Percentiles rank a stretch among this genome's conserved stretches.
Conservation (phyloP, 2,329 filamentous ascomycete genomes). For the Aureobasidium vineae region DNA sequence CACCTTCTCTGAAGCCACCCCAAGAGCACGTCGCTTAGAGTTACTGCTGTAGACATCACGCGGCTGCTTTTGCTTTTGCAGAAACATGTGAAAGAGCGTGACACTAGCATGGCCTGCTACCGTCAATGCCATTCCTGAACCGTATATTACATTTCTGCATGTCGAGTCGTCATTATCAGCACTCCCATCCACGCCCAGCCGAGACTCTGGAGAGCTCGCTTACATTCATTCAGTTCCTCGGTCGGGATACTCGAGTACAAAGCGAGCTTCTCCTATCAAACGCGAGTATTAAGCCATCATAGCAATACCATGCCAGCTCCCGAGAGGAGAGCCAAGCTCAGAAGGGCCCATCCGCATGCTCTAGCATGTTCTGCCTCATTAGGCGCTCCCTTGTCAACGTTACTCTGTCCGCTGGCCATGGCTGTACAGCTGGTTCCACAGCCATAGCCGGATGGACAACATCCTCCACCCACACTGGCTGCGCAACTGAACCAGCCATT, state of each 20-base stretch:
- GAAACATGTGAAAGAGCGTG: conserved; percentile 6
- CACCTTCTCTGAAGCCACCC: conserved; percentile 10
- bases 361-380: conserved; percentile 38
- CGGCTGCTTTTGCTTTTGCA: conserved; percentile 1
- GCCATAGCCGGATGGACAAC: conserved; percentile 74
- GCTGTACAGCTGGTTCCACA: conserved; percentile 75
- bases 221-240: too few relatives aligned
- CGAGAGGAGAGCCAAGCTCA: conserved; percentile 35
- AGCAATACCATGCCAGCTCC: conserved; percentile 44
- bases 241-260: not conserved
- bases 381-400: conserved; percentile 48
- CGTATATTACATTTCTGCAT: conserved; percentile 21
- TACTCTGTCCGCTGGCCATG: conserved; percentile 53
- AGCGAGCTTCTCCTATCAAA: not conserved
- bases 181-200: not conserved
- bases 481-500: conserved; percentile 75
- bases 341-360: conserved; percentile 36
- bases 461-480: conserved; percentile 67
- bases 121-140: conserved; percentile 2
- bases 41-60: conserved; percentile 17
- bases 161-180: conserved; percentile 4
- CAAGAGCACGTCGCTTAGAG: conserved; percentile 7
- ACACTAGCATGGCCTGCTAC: not conserved
- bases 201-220: not conserved
- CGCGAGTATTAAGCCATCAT: conserved; percentile 28